These are phyloP conservation scores for Penicillium mononematosum DNA, from an alignment of 495 filamentous ascomycete species.

Conservation along the genomic window DNA sequence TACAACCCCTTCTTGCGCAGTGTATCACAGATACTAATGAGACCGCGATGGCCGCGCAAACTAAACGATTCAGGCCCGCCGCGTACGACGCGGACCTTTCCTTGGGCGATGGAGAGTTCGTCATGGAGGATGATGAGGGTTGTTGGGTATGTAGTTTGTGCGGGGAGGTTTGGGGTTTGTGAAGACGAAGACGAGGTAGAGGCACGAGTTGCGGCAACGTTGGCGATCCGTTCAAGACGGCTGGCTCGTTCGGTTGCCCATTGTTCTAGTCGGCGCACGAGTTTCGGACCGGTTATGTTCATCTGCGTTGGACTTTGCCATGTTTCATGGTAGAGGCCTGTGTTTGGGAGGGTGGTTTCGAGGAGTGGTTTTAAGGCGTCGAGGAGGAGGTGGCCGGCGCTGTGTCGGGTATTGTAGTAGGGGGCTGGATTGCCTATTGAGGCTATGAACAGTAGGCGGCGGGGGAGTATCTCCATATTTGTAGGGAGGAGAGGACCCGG, in stretches of 20 bases:
- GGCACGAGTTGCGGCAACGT: neutral
- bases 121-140: slow-evolving; percentile 77
- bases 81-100: slow-evolving; percentile 59
- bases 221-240: slow-evolving; percentile 22
- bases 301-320: slow-evolving; percentile 69
- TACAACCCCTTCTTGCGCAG: slow-evolving; percentile 41
- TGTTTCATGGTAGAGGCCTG: slow-evolving; percentile 57
- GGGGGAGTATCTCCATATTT: slow-evolving; percentile 14
- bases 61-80: slow-evolving; percentile 53
- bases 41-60: slow-evolving; percentile 72
- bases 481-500: neutral
- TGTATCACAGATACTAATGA: slow-evolving; percentile 62
- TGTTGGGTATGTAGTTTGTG: slow-evolving; percentile 15
- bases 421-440: slow-evolving; percentile 68
- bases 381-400: slow-evolving; percentile 73
- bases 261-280: slow-evolving; percentile 37
- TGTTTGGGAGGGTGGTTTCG: slow-evolving; percentile 36
- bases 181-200: slow-evolving; percentile 1
- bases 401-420: slow-evolving; percentile 74
- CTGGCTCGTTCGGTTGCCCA: slow-evolving; percentile 50
- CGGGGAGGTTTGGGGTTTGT: neutral
- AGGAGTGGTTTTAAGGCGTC: slow-evolving; percentile 50
- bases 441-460: slow-evolving; percentile 60
- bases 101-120: slow-evolving; percentile 55
- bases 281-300: slow-evolving; percentile 64